Evolutionary conservation across 2,329 filamentous ascomycete genomes (phyloP).

Genomic region (Alternaria angustiovoidea): DNA sequence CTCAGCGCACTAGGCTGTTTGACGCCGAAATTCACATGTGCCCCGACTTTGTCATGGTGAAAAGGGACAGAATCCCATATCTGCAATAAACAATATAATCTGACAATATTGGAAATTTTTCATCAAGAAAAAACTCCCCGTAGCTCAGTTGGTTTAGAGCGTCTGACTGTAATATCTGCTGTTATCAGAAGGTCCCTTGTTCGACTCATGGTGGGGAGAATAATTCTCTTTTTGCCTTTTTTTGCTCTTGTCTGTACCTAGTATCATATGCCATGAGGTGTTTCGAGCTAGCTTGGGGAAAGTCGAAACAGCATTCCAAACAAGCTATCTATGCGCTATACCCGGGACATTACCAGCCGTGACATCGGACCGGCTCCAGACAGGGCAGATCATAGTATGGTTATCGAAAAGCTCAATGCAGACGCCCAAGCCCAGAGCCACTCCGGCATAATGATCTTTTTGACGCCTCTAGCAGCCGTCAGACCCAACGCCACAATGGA

Average conservation of each 20-base stretch:
- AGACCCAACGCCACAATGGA: background rate
- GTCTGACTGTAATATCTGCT: constrained; percentile 48
- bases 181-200: constrained; percentile 47
- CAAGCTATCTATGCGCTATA: background rate
- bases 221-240: constrained; percentile 15
- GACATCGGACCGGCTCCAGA: background rate
- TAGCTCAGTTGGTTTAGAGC: constrained; percentile 49
- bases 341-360: background rate
- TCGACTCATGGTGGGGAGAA: constrained; percentile 46
- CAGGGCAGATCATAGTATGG: background rate
- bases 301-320: background rate
- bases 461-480: background rate
- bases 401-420: background rate
- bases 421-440: background rate
- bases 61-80: no score
- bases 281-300: background rate
- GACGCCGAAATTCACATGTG: background rate
- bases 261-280: background rate
- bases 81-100: fast-evolving
- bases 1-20: background rate
- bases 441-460: background rate
- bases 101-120: fast-evolving
- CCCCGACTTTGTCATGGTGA: background rate
- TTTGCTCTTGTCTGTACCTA: background rate
- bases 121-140: constrained; percentile 31